Conservation (phyloP, 2,329 filamentous ascomycete species). For the Penicillium sp. region DNA sequence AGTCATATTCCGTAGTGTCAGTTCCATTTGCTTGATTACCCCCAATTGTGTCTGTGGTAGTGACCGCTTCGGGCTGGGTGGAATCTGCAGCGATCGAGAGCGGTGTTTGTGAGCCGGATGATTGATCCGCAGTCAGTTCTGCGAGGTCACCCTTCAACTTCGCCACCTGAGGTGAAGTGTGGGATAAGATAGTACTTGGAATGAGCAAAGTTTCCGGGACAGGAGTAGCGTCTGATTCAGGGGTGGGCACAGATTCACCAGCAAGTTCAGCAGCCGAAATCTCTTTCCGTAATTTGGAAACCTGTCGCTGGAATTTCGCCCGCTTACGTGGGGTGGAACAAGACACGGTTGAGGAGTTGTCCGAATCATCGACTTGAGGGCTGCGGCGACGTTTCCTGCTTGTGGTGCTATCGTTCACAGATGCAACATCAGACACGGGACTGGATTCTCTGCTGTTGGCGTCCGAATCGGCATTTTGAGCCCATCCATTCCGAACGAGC, state of each 20-base stretch:
- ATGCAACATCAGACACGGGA: constrained; percentile 28
- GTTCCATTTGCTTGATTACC: constrained; percentile 10
- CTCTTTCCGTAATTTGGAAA: constrained; percentile 40
- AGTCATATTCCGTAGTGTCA: constrained; percentile 25
- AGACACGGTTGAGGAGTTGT: constrained; percentile 19
- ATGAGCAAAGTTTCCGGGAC: constrained; percentile 11
- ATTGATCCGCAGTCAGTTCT: constrained; percentile 4
- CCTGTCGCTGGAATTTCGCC: constrained; percentile 34
- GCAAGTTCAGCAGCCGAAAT: constrained; percentile 35
- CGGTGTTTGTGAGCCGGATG: constrained; percentile 7
- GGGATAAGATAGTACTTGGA: background rate
- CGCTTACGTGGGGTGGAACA: constrained; percentile 35
- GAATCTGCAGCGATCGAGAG: constrained; percentile 4
- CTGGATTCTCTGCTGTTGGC: constrained; percentile 36
- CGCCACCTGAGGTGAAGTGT: constrained; percentile 7
- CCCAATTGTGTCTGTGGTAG: constrained; percentile 10
- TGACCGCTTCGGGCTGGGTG: background rate
- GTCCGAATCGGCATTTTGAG: constrained; percentile 46
- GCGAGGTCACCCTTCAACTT: constrained; percentile 19
- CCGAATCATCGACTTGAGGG: constrained; percentile 32
- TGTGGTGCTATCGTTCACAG: constrained; percentile 16
- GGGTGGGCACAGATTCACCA: constrained; percentile 20
- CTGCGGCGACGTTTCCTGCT: constrained; percentile 32
- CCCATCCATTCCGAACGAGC: constrained; percentile 78
- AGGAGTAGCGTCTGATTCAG: constrained; percentile 9